A percentile compares a stretch with the other conserved stretches of the same genome.
Conservation (phyloP, 257 asterid genomes). For the Nicotiana sylvestris region DNA sequence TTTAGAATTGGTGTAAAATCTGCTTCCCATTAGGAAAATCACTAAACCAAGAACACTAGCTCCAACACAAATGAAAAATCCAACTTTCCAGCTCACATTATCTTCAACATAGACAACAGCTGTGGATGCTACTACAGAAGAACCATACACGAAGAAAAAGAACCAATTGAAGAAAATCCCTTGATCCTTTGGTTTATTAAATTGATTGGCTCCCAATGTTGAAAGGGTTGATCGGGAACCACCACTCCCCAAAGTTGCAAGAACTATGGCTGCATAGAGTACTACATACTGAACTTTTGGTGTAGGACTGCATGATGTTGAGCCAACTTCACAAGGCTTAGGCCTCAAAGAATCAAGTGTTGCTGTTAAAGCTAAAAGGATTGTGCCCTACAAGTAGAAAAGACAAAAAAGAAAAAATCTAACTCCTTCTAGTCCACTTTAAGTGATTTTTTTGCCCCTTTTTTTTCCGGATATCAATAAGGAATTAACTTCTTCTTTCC, state of each 20-base stretch:
- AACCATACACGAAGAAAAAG: conserved; percentile 24
- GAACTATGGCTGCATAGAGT: conserved; percentile 26
- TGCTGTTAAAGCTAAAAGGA: conserved; percentile 31
- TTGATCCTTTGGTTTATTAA: conserved; percentile 25
- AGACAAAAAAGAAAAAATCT: background rate
- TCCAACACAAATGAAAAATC: conserved; percentile 23
- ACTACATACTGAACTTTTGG: conserved; percentile 29
- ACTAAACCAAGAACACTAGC: conserved; percentile 24
- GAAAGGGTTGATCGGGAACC: conserved; percentile 37
- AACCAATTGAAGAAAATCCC: conserved; percentile 41
- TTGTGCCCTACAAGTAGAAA: conserved; percentile 28
- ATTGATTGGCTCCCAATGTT: conserved; percentile 55
- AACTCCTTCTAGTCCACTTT: no score
- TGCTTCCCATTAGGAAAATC: conserved; percentile 31
- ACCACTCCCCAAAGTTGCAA: conserved; percentile 29
- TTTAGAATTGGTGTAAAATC: conserved; percentile 20
- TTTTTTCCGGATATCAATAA: no score
- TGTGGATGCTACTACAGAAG: conserved; percentile 21
- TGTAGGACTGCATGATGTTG: conserved; percentile 22
- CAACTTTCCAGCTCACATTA: conserved; percentile 40
- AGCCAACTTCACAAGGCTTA: conserved; percentile 14
- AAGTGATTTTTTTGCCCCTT: no score
- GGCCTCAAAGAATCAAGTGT: conserved; percentile 37
- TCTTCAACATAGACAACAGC: conserved; percentile 45
- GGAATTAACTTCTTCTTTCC: no score